Evolutionary conservation across 2,329 filamentous ascomycete species (phyloP), one percentile per base, ranked within the genome.

Genomic region (Ophiocordyceps camponoti-saundersi): DNA sequence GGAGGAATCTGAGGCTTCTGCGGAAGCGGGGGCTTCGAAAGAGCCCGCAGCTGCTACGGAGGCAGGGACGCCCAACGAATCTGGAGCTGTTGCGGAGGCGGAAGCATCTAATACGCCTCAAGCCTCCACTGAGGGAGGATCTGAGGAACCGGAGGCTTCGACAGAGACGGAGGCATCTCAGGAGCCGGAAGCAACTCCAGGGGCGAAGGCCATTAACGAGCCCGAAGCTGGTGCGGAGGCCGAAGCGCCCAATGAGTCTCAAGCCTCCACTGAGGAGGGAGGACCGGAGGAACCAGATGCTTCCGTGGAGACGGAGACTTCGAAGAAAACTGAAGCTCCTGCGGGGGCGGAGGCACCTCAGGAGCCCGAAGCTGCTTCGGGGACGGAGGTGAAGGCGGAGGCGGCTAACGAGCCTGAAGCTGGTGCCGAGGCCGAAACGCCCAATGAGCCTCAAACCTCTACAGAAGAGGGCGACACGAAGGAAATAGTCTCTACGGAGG

Each of bases 281-380:
- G 26, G 7, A 11, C 8, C 26, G 26, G 2, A 30, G 29, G 23
- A 44, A 20, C 16, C 26, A 18, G 16, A 44, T 18, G 39, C 8
- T n/a, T 18, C 18, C 12, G 39, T 21, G 5, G 20, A 41, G 22
- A 26, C 18, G 4, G 30, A 40, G n/a, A 18, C 22, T 34, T 13
- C 20, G n/a, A 42, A 42, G 23, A 15, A 48, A 6, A 29, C 16
- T 6, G 32, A 21, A n/a, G 22, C 29, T n/a, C 15, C 44, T 15
- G 16, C 44, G 1, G n/a, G 16, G 29, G 30, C 36, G 3, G 34
- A 44, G 22, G n/a, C 22, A 22, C 18, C 47, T 21, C 8, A 48
- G 20, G 50, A 57, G 40, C 53, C 47, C 36, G 26, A 44, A 7
- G 42, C 30, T 29, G 6, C 34, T 18, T 7, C 15, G 15, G 34